These are phyloP conservation scores for Sugiyamaella neomexicana DNA, from an alignment of 1,139 yeast genomes.

Conservation along the genomic window DNA sequence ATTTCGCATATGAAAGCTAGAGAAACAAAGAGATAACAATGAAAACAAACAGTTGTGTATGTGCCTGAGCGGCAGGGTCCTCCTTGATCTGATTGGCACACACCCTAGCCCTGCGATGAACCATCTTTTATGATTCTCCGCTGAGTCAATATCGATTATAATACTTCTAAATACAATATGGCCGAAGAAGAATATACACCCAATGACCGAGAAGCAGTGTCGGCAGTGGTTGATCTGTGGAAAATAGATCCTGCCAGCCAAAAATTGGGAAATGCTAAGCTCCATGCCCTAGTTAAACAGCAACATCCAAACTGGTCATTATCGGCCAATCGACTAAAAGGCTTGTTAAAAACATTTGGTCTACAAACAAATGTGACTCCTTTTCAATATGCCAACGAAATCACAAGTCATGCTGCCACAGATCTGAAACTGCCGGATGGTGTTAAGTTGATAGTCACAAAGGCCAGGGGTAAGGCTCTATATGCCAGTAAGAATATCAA, in stretches of 20 bases:
- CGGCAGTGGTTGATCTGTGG: slow-evolving; percentile 65
- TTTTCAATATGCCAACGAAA: slow-evolving; percentile 44
- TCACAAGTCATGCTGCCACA: slow-evolving; percentile 56
- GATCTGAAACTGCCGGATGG: slow-evolving; percentile 51
- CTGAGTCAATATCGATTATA: too few species aligned
- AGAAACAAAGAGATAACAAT: too few species aligned
- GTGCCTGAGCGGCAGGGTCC: not conserved
- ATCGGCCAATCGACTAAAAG: slow-evolving; percentile 58
- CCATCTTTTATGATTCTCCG: too few species aligned
- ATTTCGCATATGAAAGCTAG: not conserved
- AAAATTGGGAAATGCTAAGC: slow-evolving; percentile 54
- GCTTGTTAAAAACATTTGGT: slow-evolving; percentile 53
- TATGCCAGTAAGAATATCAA: slow-evolving; percentile 44
- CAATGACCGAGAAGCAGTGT: slow-evolving; percentile 63
- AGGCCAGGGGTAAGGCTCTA: slow-evolving; percentile 41
- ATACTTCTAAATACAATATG: slow-evolving; percentile 7
- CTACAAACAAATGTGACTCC: slow-evolving; percentile 44
- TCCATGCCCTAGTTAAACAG: slow-evolving; percentile 53
- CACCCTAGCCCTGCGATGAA: not conserved
- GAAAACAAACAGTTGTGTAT: not conserved
- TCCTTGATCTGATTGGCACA: not conserved
- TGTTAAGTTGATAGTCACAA: slow-evolving; percentile 52
- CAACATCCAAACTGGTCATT: slow-evolving; percentile 63
- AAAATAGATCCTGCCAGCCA: slow-evolving; percentile 66
- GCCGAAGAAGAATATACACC: slow-evolving; percentile 43